phyloP scores from a whole-genome alignment of 768 basidiomycete species.

The Hygrophorus pudorinus region DNA sequence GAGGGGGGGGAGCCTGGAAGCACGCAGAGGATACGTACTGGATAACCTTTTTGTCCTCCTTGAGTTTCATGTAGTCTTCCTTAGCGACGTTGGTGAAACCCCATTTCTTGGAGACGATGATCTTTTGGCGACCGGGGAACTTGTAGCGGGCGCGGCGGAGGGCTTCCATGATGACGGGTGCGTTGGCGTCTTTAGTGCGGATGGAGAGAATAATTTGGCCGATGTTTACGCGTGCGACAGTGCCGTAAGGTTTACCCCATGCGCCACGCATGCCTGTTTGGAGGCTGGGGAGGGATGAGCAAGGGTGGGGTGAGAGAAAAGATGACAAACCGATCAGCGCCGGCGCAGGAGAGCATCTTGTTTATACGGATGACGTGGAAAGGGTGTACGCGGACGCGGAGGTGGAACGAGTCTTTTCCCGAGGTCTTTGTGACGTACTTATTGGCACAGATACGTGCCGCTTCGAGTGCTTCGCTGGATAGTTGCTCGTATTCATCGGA shows the following conservation, averaged over 20 bases:
- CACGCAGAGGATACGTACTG: constrained; percentile 44
- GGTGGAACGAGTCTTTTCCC: constrained; percentile 98
- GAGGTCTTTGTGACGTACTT: constrained; percentile 98
- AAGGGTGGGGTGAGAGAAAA: neutral
- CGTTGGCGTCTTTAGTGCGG: constrained; percentile 84
- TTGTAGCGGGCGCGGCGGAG: constrained; percentile 98
- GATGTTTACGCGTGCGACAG: constrained; percentile 92
- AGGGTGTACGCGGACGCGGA: constrained; percentile 94
- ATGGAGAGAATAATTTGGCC: constrained; percentile 87
- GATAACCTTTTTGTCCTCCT: constrained; percentile 83
- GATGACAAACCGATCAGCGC: constrained; percentile 81
- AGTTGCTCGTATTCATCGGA: constrained; percentile 98
- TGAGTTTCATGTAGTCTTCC: constrained; percentile 79
- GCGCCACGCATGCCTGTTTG: constrained; percentile 99
- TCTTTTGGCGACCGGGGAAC: constrained; percentile 98
- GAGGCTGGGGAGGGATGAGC: constrained; percentile 36
- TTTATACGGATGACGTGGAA: constrained; percentile 99
- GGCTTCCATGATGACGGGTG: constrained; percentile 88
- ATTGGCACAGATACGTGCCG: constrained; percentile 98
- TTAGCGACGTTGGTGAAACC: constrained; percentile 94
- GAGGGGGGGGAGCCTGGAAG: too few species aligned
- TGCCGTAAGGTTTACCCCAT: constrained; percentile 98
- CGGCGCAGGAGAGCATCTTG: constrained; percentile 99
- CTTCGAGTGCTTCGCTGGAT: constrained; percentile 92
- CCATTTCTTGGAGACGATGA: constrained; percentile 97